Conservation (phyloP, 2,329 filamentous ascomycete species). For the Aspergillus pseudotamarii region DNA sequence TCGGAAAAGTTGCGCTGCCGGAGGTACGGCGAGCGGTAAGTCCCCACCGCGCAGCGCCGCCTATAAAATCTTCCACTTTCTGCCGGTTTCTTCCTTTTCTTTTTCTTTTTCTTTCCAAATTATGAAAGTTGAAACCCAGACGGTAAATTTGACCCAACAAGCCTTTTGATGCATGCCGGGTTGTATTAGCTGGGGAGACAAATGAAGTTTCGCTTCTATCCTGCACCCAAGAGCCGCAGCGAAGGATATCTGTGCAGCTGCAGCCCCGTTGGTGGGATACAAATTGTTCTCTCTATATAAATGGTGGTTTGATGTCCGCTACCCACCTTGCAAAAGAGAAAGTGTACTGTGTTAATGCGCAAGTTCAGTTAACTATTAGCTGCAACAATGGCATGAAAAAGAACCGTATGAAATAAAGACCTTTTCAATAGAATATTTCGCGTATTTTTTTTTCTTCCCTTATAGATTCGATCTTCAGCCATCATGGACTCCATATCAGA, state of each 20-base stretch:
- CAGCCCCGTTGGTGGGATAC: slow-evolving; percentile 54
- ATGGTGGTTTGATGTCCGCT: slow-evolving; percentile 19
- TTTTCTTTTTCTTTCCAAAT: slow-evolving; percentile 45
- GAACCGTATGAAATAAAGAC: slow-evolving; percentile 8
- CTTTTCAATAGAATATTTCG: slow-evolving; percentile 22
- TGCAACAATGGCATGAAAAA: slow-evolving; percentile 31
- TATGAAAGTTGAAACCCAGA: slow-evolving; percentile 61
- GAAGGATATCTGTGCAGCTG: slow-evolving; percentile 49
- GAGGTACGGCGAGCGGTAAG: slow-evolving; percentile 25
- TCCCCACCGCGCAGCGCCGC: slow-evolving; percentile 28
- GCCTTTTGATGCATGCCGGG: slow-evolving; percentile 56
- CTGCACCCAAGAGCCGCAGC: slow-evolving; percentile 54
- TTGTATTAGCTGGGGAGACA: slow-evolving; percentile 60
- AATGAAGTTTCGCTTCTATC: slow-evolving; percentile 42
- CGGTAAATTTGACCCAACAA: slow-evolving; percentile 62
- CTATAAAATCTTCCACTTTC: slow-evolving; percentile 21
- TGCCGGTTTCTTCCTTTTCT: slow-evolving; percentile 23
- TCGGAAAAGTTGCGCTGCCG: slow-evolving; percentile 35
- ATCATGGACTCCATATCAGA: slow-evolving; percentile 25
- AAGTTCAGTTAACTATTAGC: slow-evolving; percentile 15
- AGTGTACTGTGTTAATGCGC: slow-evolving; percentile 17
- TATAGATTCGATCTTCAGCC: slow-evolving; percentile 2
- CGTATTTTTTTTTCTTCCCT: slow-evolving; percentile 16
- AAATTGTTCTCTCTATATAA: slow-evolving; percentile 27
- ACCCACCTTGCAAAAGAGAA: slow-evolving; percentile 3